Evolutionary conservation across 768 basidiomycete species (phyloP).

Genomic region (Wakefieldia striispora): DNA sequence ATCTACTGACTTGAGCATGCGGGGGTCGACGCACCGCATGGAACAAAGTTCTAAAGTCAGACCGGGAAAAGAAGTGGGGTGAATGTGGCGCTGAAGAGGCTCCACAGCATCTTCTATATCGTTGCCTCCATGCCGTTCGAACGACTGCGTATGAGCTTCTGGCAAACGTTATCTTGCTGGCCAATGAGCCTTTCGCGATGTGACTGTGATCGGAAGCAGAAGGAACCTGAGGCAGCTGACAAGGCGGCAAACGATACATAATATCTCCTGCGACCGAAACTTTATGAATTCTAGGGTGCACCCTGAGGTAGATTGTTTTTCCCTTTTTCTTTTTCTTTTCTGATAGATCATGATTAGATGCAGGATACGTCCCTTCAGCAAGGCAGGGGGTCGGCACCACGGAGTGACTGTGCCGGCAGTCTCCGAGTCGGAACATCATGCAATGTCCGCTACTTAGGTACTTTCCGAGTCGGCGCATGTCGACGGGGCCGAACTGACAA

Average conservation of each 20-base stretch:
- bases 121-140: constrained; percentile 23
- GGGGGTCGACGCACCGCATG: constrained; percentile 2
- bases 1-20: constrained; percentile 17
- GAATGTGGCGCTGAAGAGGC: constrained; percentile 6
- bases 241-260: constrained; percentile 28
- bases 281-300: constrained; percentile 29
- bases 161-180: constrained; percentile 19
- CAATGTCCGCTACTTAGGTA: constrained; percentile 4
- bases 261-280: constrained; percentile 26
- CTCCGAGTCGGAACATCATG: constrained; percentile 21
- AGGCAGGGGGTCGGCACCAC: constrained; percentile 4
- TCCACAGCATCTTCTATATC: constrained; percentile 21
- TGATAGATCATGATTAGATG: constrained; percentile 15
- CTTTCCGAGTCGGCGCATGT: background rate
- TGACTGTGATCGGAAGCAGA: constrained; percentile 26
- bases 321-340: constrained; percentile 8
- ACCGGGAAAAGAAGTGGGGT: constrained; percentile 1
- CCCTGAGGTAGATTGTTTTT: constrained; percentile 26
- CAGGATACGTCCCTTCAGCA: constrained; percentile 9
- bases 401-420: constrained; percentile 16
- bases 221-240: constrained; percentile 6
- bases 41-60: constrained; percentile 13
- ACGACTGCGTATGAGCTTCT: constrained; percentile 11
- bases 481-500: constrained; percentile 24
- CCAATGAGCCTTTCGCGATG: constrained; percentile 11